Base-by-base conservation (phyloP, 495 filamentous ascomycete genomes). In the Lindgomyces ingoldianus region DNA sequence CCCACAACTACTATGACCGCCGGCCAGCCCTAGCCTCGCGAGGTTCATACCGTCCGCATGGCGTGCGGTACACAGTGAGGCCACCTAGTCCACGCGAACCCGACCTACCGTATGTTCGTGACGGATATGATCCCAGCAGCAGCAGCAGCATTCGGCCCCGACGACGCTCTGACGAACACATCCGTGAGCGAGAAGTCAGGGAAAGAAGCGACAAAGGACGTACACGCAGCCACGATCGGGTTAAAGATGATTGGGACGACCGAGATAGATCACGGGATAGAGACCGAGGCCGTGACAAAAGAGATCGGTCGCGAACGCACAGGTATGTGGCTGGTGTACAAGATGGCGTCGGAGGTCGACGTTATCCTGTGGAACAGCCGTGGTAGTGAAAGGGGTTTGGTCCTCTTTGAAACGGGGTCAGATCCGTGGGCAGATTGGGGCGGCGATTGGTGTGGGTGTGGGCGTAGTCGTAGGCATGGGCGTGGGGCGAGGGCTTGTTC, bases 281-380 rank as follows among this genome's bases (percentile, higher is more conserved):
- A 21, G 52, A 60, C 27, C 33, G 57, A 26, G 46, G 55, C 30
- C 19, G 47, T 14, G 62, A 36, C 33, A 39, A 57, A 14, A 59
- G 60, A 39, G 50, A 49, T 25, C 27, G 54, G 27, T 36, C 51
- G 60, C 8, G 44, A 14, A 12, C 65, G 27, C 51, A 65, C 48
- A 42, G 72, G 27, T 68, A 72, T 61, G 68, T 70, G 27, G 18
- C 69, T 9, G 61, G 67, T 9, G 60, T 65, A 36, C 61, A 58
- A 41, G 64, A 56, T 49, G 64, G 68, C 41, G 60, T 65, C 25
- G 48, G 54, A 9, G 60, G 60, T 18, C 30, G 68, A 36, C 29
- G 61, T 18, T 64, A 69, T 51, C 60, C 60, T 3, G 66, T 64
- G 11, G 61, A 64, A 16, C 55, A 69, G 51, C 16, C 61, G 27